Base-by-base conservation (phyloP, 2,329 filamentous ascomycete species). In the Colletotrichum cereale region DNA sequence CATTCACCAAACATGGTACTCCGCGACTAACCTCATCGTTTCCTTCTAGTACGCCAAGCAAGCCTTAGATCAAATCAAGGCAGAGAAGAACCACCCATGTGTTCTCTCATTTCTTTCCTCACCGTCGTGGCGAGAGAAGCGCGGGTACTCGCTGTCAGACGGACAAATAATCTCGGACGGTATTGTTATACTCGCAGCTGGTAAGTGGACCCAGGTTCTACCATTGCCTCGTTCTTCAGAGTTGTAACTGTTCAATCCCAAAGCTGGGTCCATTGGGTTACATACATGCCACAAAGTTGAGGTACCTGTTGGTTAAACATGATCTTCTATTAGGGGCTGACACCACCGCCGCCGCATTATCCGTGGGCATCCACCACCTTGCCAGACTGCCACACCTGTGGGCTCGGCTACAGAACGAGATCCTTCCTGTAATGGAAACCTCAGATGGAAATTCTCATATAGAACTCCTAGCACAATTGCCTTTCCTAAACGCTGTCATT, bases 401-500 rank as follows among this genome's bases (percentile, higher is more conserved):
- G 62, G 8, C 6, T 5, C 24, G 31, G 21, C 26, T 67, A 8
- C 56, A 55, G 24, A 56, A 52, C 12, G 64, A 67, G 29, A 1
- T 67, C 0, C 26, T 18, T 0, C 56, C 55, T 1, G 21, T 61
- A 5, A 67, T 67, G 64, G 21, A 47, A 11, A 6, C 8, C 18
- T 12, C 21, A n/a, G n/a, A n/a, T 12, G 16, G n/a, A 18, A 56
- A 26, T n/a, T 57, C 63, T 47, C 38, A 36, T 2, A 26, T 67
- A 26, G 63, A 67, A 44, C 11, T 24, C 2, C 63, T 71, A 16
- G 63, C 57, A 38, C 26, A 47, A 16, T 31, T 71, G 12, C 63
- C 63, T 26, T 44, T 71, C 10, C 67, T 71, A 12, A 66, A 67
- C 24, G 67, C 67, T 14, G 57, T 61, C 1, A 21, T 71, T 29